Evolutionary conservation across 1,284 basidiomycete genomes (phyloP), one percentile per base, ranked within the genome.

Genomic region (Dichomitus squalens): DNA sequence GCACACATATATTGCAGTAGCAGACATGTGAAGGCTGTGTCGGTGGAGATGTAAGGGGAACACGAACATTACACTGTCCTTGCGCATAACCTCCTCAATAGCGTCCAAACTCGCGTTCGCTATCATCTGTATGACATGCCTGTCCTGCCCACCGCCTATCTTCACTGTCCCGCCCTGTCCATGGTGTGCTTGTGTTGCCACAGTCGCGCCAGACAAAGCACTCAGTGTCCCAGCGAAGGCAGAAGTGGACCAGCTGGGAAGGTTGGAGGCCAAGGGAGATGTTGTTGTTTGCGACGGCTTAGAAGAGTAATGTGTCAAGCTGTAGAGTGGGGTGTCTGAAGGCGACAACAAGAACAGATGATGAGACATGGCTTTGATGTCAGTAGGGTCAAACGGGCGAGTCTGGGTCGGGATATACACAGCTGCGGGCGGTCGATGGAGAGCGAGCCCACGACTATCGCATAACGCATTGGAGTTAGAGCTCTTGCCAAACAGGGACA

Each of bases 51-150:
- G 21, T 21, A 43, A 41, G 20, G 50, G 35, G 46, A 23, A 52
- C 38, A 77, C 90, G 73, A 74, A 96, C 95, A 98, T 93, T 60
- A 82, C 82, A 61, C 84, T 88, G 66, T 95, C 93, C 62, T 88
- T 88, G 61, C 89, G 83, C 84, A 94, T 92, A 47, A 90, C 83
- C 69, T 98, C 94, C 69, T 98, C 96, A 59, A 98, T 85, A 64
- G 88, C 87, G 75, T 96, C 95, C 69, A 98, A 75, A 66, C 90
- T 93, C 46, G 93, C 93, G 72, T 97, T 95, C 36, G 94, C 95
- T 67, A 97, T 92, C 90, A 98, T 95, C 79, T 98, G 95, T 65
- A 96, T 90, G 57, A 98, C 91, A 82, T 96, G 93, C 53, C 92
- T 82, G 68, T 95, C 93, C 72, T 92, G 86, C 23, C 83, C 79